phyloP scores from a whole-genome alignment of 306 rosid genomes.

The Boehmeria nivea region DNA sequence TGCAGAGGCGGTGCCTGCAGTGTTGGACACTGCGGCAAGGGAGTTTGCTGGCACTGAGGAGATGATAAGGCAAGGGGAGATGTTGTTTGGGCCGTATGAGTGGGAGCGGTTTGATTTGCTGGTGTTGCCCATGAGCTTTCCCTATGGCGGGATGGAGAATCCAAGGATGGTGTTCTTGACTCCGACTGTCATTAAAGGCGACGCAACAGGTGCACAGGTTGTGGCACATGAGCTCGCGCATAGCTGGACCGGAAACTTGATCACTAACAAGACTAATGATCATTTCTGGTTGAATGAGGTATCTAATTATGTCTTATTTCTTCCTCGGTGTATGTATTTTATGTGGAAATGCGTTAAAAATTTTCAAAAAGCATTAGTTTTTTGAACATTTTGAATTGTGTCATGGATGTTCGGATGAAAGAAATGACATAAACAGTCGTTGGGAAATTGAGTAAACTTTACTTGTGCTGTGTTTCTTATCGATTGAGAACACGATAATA shows the following conservation, averaged over 20 bases:
- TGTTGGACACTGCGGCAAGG: slow-evolving; percentile 61
- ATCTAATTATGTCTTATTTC: not conserved
- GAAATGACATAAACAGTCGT: too few species aligned
- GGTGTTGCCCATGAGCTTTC: slow-evolving; percentile 93
- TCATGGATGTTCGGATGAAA: not conserved
- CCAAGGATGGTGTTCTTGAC: slow-evolving; percentile 93
- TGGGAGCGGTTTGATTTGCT: slow-evolving; percentile 91
- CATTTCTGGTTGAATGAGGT: slow-evolving; percentile 99
- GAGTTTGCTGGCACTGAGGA: slow-evolving; percentile 85
- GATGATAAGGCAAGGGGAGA: slow-evolving; percentile 75
- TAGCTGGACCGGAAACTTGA: slow-evolving; percentile 96
- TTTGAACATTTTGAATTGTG: not conserved
- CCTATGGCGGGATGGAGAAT: slow-evolving; percentile 93
- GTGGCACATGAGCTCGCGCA: slow-evolving; percentile 97
- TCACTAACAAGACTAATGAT: slow-evolving; percentile 83
- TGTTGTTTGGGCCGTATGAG: slow-evolving; percentile 60
- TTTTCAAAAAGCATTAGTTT: not conserved
- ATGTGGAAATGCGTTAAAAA: not conserved
- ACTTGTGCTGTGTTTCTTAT: too few species aligned
- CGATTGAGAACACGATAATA: not conserved
- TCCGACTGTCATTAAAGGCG: slow-evolving; percentile 87
- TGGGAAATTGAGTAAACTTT: too few species aligned
- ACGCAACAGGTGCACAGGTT: slow-evolving; percentile 75
- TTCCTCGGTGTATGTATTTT: too few species aligned
- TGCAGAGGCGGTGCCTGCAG: slow-evolving; percentile 46